Conservation (phyloP, 768 basidiomycete species). For the Amanita subjunquillea region DNA sequence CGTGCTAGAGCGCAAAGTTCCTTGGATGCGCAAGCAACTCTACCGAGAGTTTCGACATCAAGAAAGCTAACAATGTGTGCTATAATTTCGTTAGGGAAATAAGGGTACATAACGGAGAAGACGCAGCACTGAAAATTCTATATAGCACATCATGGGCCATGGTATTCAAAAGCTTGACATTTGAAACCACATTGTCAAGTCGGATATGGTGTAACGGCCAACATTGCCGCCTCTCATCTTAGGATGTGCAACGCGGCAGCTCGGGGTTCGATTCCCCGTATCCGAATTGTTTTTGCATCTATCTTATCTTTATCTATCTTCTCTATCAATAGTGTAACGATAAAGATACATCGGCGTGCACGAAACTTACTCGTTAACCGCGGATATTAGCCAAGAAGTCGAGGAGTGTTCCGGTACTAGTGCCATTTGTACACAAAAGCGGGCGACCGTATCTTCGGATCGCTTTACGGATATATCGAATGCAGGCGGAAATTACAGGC, state of each 20-base stretch:
- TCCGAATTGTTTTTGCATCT: slow-evolving; percentile 8
- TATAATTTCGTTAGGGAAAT: too few relatives aligned
- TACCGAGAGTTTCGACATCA: too few relatives aligned
- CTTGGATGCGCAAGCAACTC: too few relatives aligned
- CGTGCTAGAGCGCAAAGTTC: too few relatives aligned
- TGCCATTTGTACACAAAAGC: too few relatives aligned
- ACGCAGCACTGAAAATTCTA: too few relatives aligned
- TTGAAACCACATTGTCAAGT: not conserved
- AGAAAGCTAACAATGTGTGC: too few relatives aligned
- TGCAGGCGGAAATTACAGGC: not conserved
- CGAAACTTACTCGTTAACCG: not conserved
- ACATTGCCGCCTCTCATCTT: slow-evolving; percentile 52
- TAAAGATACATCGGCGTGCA: not conserved
- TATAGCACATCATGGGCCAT: too few relatives aligned
- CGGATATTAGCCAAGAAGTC: not conserved
- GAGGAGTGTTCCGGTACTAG: too few relatives aligned
- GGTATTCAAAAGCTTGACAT: too few relatives aligned
- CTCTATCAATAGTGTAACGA: not conserved
- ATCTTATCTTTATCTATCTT: too few relatives aligned
- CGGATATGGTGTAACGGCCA: slow-evolving; percentile 59
- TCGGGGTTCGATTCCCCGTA: slow-evolving; percentile 31
- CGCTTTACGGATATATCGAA: not conserved
- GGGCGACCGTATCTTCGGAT: not conserved
- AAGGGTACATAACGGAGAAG: not conserved
- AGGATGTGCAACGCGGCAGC: slow-evolving; percentile 20